Base-by-base conservation (phyloP, 257 asterid genomes). In the Asclepias syriaca region DNA sequence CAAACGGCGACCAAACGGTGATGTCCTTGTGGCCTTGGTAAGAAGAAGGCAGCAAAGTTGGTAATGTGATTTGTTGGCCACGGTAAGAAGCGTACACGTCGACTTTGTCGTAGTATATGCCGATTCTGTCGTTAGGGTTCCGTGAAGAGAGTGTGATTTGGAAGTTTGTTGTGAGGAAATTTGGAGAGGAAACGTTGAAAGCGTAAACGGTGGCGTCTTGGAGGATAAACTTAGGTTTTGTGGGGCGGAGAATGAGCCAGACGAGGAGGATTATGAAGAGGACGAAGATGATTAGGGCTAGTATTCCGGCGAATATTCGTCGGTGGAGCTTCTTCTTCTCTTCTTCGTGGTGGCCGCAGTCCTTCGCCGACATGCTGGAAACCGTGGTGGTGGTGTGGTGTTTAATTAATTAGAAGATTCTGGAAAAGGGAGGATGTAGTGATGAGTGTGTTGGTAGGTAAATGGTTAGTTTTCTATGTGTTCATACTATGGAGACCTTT, bases 1-100 rank as follows among this genome's bases (percentile, higher is more conserved):
- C 55, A 27, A 81, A 80, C 3, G 94, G 90, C 0, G 94, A 87
- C 97, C 96, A 90, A 14, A 86, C 83, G 13, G 87, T 56, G 48
- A 77, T 67, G 40, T 90, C 96, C 19, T 82, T 81, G 75, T 87
- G 96, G 22, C 96, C 96, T 65, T 84, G 91, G 69, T 88, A 90
- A 0, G 79, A 7, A 1, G 84, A 16, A 13, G 97, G 95, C 7
- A 90, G 77, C 46, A 68, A 66, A 1, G 85, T 83, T 0, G 85
- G 83, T 37, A 82, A 77, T 2, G 96, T 84, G 21, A 90, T 86
- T 29, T 83, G 97, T 72, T 90, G 92, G 77, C 88, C 75, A 45
- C 79, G 90, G 77, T 90, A 90, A 46, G 89, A 16, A 45, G 89
- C 92, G 74, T 81, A 84, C n/a, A 81, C 77, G 57, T 84, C 84